Conservation (phyloP, 805 yeast genomes). For the Myxozyma lipomycoides region DNA sequence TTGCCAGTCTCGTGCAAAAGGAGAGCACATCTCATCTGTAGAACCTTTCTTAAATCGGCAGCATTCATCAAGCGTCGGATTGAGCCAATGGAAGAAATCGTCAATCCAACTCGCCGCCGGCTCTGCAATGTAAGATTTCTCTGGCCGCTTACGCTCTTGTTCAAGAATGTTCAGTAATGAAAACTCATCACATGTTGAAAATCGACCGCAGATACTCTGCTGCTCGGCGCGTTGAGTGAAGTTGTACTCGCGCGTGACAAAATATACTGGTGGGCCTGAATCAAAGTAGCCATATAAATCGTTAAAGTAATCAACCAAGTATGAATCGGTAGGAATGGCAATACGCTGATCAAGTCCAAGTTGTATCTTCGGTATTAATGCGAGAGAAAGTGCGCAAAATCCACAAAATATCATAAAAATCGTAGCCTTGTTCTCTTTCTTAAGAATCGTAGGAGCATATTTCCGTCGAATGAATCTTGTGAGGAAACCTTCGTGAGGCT, state of each 20-base stretch:
- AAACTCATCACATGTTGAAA: slow-evolving; percentile 72
- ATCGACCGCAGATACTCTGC: slow-evolving; percentile 78
- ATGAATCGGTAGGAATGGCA: slow-evolving; percentile 81
- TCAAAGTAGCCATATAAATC: slow-evolving; percentile 69
- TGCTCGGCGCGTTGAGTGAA: slow-evolving; percentile 61
- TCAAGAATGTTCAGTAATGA: slow-evolving; percentile 79
- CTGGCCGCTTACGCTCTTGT: slow-evolving; percentile 70
- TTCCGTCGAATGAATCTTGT: slow-evolving; percentile 45
- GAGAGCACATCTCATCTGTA: slow-evolving; percentile 42
- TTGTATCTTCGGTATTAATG: slow-evolving; percentile 62
- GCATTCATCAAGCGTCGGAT: slow-evolving; percentile 82
- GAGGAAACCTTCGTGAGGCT: slow-evolving; percentile 28
- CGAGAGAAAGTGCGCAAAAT: slow-evolving; percentile 65
- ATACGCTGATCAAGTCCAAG: slow-evolving; percentile 86
- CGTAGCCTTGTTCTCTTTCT: slow-evolving; percentile 44
- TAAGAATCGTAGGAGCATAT: slow-evolving; percentile 60
- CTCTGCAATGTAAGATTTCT: slow-evolving; percentile 62
- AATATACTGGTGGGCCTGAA: slow-evolving; percentile 89
- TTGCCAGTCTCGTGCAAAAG: slow-evolving; percentile 28
- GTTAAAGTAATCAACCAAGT: slow-evolving; percentile 73
- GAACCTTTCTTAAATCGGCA: slow-evolving; percentile 62
- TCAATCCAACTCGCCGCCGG: slow-evolving; percentile 93
- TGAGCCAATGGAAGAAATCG: slow-evolving; percentile 80
- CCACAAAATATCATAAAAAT: slow-evolving; percentile 53
- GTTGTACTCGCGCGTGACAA: slow-evolving; percentile 68